Evolutionary conservation across 169 alveolate genomes (phyloP), one percentile per base, ranked within the genome.

Genomic region (Eimeria brunetti): DNA sequence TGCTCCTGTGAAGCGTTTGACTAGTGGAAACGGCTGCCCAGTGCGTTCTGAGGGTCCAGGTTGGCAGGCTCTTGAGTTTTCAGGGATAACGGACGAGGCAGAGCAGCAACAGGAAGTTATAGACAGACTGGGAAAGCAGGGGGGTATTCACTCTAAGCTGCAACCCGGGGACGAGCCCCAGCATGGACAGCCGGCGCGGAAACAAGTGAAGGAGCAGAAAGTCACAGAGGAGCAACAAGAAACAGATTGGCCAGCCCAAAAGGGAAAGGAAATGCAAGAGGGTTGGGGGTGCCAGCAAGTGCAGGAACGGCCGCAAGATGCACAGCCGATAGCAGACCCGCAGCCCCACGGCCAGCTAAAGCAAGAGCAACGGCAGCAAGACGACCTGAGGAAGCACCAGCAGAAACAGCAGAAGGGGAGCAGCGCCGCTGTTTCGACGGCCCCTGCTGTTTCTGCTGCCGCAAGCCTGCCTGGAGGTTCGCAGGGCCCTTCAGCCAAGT

Each of bases 201-300:
- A 78, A 8, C 69, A 78, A 24, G 69, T 30, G 24, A 46, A 44
- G 24, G 44, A 49, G 62, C 53, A 38, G 67, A 76, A 53, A 33
- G 90, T 38, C 67, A 36, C 76, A 11, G 76, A 83, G 90, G 76
- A 83, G 76, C 46, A 80, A 30, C 69, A 46, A 6, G 27, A 36
- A 44, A 49, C 69, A 3, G 69, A 49, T 27, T 41, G 27, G 46
- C 69, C 69, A 51, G 22, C 7, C 30, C 38, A 46, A 46, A 64
- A 27, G 69, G 69, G 67, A n/a, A 16, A 46, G 33, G 69, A 24
- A 7, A 9, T 80, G 69, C 88, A 30, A 18, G 76, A 83, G 58
- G 76, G 12, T 53, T 7, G n/a, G 46, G 75, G 56, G 20, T 33
- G 38, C 53, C 76, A 83, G 76, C 16, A 58, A 33, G 41, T 20